Conservation (phyloP, 192 early-diverging fungal species). For the Chytriomyces sp. region DNA sequence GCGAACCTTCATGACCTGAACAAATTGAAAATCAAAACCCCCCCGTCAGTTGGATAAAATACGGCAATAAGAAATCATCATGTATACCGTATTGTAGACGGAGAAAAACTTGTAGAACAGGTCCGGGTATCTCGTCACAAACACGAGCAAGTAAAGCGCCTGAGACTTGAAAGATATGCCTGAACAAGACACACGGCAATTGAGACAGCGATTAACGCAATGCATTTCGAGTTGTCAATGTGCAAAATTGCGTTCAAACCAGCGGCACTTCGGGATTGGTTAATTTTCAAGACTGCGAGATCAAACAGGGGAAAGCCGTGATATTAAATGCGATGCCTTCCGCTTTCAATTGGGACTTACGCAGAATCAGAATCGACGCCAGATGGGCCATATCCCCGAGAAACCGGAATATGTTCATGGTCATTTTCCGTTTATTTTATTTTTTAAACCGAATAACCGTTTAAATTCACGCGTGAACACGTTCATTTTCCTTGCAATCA, state of each 20-base stretch:
- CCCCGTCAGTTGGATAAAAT: no score
- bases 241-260: constrained; percentile 3
- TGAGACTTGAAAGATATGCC: constrained; percentile 99
- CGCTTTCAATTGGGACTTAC: constrained; percentile 1
- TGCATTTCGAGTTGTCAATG: no score
- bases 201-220: neutral
- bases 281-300: constrained; percentile 26
- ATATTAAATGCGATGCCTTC: no score
- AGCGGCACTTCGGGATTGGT: constrained; percentile 24
- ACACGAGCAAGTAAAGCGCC: constrained; percentile 87
- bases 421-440: no score
- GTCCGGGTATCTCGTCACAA: constrained; percentile 93
- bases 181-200: constrained; percentile 31
- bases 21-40: no score
- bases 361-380: constrained; percentile 90
- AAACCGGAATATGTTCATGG: constrained; percentile 93
- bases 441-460: no score
- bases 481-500: no score
- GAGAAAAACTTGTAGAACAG: constrained; percentile 76
- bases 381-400: constrained; percentile 92
- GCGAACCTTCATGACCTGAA: no score
- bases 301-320: no score
- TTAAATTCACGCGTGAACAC: no score
- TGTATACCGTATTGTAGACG: constrained; percentile 81
- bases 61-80: no score